These are phyloP conservation scores for Hanseniaspora clermontiae DNA, from an alignment of 805 yeast genomes.

Conservation along the genomic window DNA sequence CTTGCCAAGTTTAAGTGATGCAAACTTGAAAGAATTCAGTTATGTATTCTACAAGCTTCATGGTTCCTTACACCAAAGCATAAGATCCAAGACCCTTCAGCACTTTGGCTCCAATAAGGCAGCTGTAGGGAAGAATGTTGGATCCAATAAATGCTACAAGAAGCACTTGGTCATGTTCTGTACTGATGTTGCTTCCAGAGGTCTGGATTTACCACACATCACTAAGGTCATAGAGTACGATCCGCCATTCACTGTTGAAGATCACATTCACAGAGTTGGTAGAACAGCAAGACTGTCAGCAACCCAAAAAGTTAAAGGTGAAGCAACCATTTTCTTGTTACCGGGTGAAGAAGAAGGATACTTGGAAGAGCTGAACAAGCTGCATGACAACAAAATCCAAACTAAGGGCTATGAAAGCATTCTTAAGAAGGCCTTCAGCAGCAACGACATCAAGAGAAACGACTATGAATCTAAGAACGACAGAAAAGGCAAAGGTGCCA, in stretches of 20 bases:
- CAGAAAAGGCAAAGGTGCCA: constrained; percentile 19
- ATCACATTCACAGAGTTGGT: constrained; percentile 92
- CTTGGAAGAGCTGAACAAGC: constrained; percentile 44
- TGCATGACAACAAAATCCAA: constrained; percentile 46
- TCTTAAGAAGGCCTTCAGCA: constrained; percentile 28
- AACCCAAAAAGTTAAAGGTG: constrained; percentile 40
- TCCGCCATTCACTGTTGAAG: constrained; percentile 89
- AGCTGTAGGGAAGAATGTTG: constrained; percentile 19
- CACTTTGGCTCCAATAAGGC: constrained; percentile 39
- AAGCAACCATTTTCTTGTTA: constrained; percentile 60
- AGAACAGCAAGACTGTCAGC: constrained; percentile 95
- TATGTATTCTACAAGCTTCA: constrained; percentile 60
- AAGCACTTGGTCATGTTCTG: constrained; percentile 65
- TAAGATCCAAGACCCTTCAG: constrained; percentile 63
- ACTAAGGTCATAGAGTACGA: constrained; percentile 83
- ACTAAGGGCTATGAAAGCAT: constrained; percentile 38
- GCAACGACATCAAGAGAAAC: constrained; percentile 24
- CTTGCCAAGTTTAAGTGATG: constrained; percentile 22
- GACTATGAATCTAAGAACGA: constrained; percentile 19
- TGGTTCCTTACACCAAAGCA: constrained; percentile 79
- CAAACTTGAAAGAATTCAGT: constrained; percentile 28
- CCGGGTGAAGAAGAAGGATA: constrained; percentile 89
- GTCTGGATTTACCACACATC: constrained; percentile 80
- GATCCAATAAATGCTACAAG: constrained; percentile 21
- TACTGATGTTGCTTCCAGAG: constrained; percentile 97